Percentiles rank a stretch among this genome's conserved stretches.
Conservation (phyloP, 2,329 filamentous ascomycete genomes). For the Botrytis cinerea region DNA sequence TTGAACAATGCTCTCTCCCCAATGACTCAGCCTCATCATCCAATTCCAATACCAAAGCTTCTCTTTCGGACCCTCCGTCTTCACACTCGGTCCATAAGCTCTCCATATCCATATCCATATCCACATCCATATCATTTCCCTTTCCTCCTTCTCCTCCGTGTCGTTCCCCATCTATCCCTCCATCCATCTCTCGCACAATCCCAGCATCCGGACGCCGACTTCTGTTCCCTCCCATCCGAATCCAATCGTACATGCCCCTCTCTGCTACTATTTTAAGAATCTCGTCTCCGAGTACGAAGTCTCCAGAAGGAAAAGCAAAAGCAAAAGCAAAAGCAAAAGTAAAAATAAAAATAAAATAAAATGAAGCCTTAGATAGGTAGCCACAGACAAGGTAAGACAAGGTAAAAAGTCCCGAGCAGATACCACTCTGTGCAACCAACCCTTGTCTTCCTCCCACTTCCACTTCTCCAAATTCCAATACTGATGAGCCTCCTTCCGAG, state of each 20-base stretch:
- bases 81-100: slow-evolving; percentile 19
- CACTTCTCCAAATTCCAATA: not conserved
- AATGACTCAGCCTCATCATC: not conserved
- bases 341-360: not conserved
- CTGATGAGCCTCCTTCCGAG: not conserved
- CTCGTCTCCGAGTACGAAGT: not conserved
- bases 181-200: not conserved
- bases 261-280: not conserved
- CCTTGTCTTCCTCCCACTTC: not conserved
- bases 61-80: not conserved
- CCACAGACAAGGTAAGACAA: not conserved
- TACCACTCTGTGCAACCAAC: not conserved
- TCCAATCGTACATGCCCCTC: not conserved
- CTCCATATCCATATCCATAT: not conserved
- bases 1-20: not conserved
- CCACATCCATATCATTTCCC: too few species aligned
- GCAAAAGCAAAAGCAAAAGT: not conserved
- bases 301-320: not conserved
- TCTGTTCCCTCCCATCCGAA: not conserved
- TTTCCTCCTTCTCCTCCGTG: not conserved
- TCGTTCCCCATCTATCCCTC: not conserved
- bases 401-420: not conserved
- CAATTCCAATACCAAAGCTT: not conserved
- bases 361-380: not conserved
- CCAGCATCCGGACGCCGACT: not conserved